These are phyloP conservation scores for Vickermania ingenoplastis DNA, from an alignment of 208 protist genomes.

Conservation along the genomic window DNA sequence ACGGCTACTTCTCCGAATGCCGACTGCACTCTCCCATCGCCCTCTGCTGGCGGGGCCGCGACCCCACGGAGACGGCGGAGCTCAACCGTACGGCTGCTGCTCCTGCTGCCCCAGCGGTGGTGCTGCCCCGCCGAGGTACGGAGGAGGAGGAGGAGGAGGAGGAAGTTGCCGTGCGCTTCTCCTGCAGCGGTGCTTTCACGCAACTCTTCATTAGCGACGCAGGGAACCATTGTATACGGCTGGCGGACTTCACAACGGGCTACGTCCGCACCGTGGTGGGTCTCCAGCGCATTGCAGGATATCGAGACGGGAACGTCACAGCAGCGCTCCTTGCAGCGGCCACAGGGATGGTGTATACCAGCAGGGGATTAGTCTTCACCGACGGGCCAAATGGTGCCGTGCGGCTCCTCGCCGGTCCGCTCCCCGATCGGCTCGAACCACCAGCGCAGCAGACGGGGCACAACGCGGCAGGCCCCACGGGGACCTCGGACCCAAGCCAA, in stretches of 20 bases:
- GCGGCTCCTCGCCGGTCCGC: conserved; percentile 44
- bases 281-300: conserved; percentile 57
- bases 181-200: neutral
- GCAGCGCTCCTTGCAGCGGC: conserved; percentile 35
- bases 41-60: conserved; percentile 64
- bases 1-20: conserved; percentile 55
- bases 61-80: neutral
- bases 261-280: conserved; percentile 66
- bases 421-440: neutral
- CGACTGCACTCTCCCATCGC: conserved; percentile 46
- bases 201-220: conserved; percentile 70
- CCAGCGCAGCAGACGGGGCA: conserved; percentile 5
- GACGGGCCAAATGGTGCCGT: conserved; percentile 52
- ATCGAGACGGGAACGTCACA: conserved; percentile 56
- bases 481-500: too few species aligned
- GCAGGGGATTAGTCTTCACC: conserved; percentile 49
- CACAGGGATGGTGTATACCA: conserved; percentile 46
- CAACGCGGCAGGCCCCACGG: too few species aligned
- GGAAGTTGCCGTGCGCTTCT: neutral
- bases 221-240: conserved; percentile 64
- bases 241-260: conserved; percentile 44
- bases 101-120: neutral
- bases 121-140: neutral
- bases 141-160: neutral
- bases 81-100: neutral